A percentile compares a stretch with the other conserved stretches of the same genome.
Conservation (phyloP, 352 stramenopile genomes). For the Pythium folliculosum region DNA sequence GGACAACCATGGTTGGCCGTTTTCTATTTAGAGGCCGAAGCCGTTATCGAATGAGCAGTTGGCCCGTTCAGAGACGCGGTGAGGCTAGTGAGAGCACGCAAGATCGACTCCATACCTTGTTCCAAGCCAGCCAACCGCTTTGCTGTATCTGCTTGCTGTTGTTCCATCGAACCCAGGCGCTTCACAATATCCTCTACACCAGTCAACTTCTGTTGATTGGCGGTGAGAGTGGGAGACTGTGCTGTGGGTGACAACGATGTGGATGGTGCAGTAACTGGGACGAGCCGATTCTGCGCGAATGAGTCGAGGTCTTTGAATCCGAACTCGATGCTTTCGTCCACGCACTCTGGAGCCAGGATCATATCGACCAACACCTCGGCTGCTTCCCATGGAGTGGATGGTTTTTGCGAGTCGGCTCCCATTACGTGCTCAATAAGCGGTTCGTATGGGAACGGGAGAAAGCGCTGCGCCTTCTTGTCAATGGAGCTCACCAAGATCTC, state of each 20-base stretch:
- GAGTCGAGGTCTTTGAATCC: constrained; percentile 28
- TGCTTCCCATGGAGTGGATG: constrained; percentile 15
- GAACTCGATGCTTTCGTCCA: constrained; percentile 22
- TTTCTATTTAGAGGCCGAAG: constrained; percentile 1
- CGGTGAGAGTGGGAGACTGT: background rate
- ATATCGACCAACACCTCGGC: constrained; percentile 22
- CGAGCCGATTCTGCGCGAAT: constrained; percentile 11
- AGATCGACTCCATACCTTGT: constrained; percentile 10
- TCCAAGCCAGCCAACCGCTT: constrained; percentile 11
- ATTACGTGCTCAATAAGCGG: constrained; percentile 6
- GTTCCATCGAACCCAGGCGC: constrained; percentile 13
- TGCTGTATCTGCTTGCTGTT: constrained; percentile 16
- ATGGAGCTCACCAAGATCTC: constrained; percentile 26
- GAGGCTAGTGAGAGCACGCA: constrained; percentile 10
- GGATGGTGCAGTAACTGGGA: background rate
- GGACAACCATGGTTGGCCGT: background rate
- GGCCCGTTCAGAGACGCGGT: background rate
- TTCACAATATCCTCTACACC: background rate
- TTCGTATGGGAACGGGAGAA: constrained; percentile 28
- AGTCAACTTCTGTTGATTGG: background rate
- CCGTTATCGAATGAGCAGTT: background rate
- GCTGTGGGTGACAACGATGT: background rate
- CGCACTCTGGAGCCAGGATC: constrained; percentile 15
- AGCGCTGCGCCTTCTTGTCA: constrained; percentile 18
- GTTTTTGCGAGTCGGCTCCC: background rate